These are phyloP conservation scores for Exobasidium cylindrosporum DNA, from an alignment of 1,284 basidiomycete species.

Conservation along the genomic window DNA sequence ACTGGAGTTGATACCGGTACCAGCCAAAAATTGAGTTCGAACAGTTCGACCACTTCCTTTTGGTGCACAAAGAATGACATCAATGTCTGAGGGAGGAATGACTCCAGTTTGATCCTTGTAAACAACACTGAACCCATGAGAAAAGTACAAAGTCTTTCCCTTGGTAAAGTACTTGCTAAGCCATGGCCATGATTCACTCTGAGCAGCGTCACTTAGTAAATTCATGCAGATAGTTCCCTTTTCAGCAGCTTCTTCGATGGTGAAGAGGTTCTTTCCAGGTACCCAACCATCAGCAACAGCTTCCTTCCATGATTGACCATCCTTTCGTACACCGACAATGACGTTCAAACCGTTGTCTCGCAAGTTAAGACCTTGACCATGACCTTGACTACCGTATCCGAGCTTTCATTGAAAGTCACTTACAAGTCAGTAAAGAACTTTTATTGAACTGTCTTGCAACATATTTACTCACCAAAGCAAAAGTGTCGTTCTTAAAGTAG, in stretches of 20 bases:
- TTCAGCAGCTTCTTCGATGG: slow-evolving; percentile 95
- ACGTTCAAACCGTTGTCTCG: slow-evolving; percentile 99
- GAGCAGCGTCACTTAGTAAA: slow-evolving; percentile 95
- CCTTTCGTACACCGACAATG: slow-evolving; percentile 96
- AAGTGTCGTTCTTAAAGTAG: slow-evolving; percentile 95
- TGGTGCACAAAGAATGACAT: slow-evolving; percentile 98
- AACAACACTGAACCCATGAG: slow-evolving; percentile 98
- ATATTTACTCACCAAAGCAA: slow-evolving; percentile 64
- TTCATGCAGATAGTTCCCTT: slow-evolving; percentile 99
- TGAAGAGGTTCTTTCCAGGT: slow-evolving; percentile 93
- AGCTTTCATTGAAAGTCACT: too few relatives aligned
- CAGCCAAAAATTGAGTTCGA: slow-evolving; percentile 99
- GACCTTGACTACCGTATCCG: slow-evolving; percentile 93
- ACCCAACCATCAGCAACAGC: slow-evolving; percentile 97
- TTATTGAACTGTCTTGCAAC: not conserved
- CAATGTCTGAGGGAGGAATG: slow-evolving; percentile 84
- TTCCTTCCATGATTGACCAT: slow-evolving; percentile 93
- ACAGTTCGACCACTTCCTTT: slow-evolving; percentile 99
- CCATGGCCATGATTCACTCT: slow-evolving; percentile 87
- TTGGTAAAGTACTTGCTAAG: slow-evolving; percentile 86
- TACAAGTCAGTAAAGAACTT: not conserved
- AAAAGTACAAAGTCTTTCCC: slow-evolving; percentile 98
- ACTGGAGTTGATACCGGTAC: slow-evolving; percentile 90
- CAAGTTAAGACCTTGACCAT: slow-evolving; percentile 82
- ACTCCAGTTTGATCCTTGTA: slow-evolving; percentile 98